Conservation (phyloP, 306 rosid species). For the Ochetophila trinervis region DNA sequence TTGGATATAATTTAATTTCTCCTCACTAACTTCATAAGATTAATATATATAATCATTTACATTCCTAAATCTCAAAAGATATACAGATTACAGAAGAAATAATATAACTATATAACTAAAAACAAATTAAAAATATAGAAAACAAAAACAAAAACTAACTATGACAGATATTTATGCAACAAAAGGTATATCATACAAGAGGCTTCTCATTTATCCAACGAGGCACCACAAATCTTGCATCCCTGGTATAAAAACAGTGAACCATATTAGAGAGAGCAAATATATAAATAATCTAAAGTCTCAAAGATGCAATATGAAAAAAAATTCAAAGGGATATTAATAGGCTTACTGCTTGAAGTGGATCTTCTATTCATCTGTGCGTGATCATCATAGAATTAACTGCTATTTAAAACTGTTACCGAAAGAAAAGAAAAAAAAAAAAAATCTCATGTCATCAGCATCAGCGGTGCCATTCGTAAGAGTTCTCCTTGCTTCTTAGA, state of each 20-base stretch:
- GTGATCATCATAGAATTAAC: slow-evolving; percentile 10
- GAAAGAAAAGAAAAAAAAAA: not conserved
- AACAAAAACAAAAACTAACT: slow-evolving; percentile 1
- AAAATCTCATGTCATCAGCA: slow-evolving; percentile 17
- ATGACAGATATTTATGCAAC: slow-evolving; percentile 27
- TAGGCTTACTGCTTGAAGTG: slow-evolving; percentile 20
- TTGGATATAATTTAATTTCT: no score
- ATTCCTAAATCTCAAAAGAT: slow-evolving; percentile 30
- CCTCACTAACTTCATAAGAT: slow-evolving; percentile 16
- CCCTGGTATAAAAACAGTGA: slow-evolving; percentile 34
- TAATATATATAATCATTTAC: slow-evolving; percentile 35
- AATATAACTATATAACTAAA: not conserved
- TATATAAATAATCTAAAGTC: slow-evolving; percentile 6
- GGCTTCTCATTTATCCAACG: slow-evolving; percentile 23
- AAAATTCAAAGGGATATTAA: slow-evolving; percentile 8
- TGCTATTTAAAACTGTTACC: not conserved
- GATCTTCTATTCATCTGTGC: slow-evolving; percentile 14
- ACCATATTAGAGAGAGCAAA: not conserved
- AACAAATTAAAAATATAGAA: not conserved
- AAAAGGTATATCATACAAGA: slow-evolving; percentile 21
- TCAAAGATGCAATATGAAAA: slow-evolving; percentile 5
- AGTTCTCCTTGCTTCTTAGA: slow-evolving; percentile 17
- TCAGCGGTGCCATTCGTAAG: slow-evolving; percentile 13
- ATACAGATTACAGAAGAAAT: slow-evolving; percentile 22
- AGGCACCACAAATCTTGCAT: slow-evolving; percentile 27